phyloP scores from a whole-genome alignment of 2,329 filamentous ascomycete genomes.

The Lasiodiplodia gonubiensis region DNA sequence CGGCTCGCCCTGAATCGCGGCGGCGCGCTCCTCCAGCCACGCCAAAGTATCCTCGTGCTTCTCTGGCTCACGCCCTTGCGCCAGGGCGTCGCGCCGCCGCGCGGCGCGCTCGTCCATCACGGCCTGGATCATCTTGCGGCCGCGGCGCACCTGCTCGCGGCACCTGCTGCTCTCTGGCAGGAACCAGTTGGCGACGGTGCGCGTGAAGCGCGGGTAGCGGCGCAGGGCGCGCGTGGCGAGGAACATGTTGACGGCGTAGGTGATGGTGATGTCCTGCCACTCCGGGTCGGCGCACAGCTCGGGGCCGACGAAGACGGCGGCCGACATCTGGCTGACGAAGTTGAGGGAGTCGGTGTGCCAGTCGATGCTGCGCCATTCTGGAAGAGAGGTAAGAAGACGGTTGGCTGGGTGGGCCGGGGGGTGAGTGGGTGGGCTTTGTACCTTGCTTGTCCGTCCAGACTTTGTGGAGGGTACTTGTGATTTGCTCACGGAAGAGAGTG shows the following conservation, averaged over 20 bases:
- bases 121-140: conserved; percentile 39
- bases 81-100: background rate
- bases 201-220: conserved; percentile 42
- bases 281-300: conserved; percentile 44
- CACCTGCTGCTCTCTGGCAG: conserved; percentile 44
- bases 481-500: background rate
- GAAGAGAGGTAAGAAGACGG: background rate
- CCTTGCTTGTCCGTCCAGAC: background rate
- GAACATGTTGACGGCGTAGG: conserved; percentile 46
- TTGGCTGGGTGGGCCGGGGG: background rate
- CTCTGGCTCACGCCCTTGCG: background rate
- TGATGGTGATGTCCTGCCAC: conserved; percentile 45
- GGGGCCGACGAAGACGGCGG: conserved; percentile 29
- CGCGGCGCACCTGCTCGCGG: conserved; percentile 47
- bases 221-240: conserved; percentile 42
- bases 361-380: conserved; percentile 7
- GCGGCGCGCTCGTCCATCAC: conserved; percentile 30
- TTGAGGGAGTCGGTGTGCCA: background rate
- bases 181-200: conserved; percentile 35
- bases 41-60: background rate
- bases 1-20: conserved; percentile 37
- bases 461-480: background rate
- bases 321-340: background rate
- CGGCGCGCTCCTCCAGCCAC: background rate
- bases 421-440: background rate